These are phyloP conservation scores for Chrysoporthe austroafricana DNA, from an alignment of 2,329 filamentous ascomycete species.

Conservation along the genomic window DNA sequence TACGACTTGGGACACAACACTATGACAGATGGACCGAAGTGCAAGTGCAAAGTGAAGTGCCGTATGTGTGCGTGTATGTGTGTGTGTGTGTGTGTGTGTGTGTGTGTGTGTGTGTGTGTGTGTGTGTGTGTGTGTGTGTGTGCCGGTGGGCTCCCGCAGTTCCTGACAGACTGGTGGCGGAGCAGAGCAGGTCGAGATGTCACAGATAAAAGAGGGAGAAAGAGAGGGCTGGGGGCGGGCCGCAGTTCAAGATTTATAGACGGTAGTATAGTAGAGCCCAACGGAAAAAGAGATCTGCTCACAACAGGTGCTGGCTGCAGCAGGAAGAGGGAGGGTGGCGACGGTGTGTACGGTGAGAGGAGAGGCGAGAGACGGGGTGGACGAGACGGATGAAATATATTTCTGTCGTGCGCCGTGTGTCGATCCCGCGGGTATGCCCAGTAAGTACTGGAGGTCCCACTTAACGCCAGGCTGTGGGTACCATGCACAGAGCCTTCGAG, in stretches of 20 bases:
- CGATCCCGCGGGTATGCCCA: background rate
- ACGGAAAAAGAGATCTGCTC: background rate
- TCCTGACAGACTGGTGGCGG: background rate
- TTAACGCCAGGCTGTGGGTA: background rate
- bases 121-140: background rate
- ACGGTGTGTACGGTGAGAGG: background rate
- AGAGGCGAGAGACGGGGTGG: background rate
- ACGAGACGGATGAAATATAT: slow-evolving; percentile 19
- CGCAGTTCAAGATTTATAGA: background rate
- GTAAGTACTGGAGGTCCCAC: no score
- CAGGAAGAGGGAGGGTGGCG: background rate
- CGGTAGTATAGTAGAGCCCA: background rate
- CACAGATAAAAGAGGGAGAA: background rate
- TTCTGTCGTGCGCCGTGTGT: slow-evolving; percentile 12
- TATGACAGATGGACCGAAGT: slow-evolving; percentile 31
- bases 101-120: background rate
- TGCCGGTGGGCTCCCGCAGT: background rate
- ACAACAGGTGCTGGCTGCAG: background rate
- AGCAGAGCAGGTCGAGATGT: background rate
- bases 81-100: background rate
- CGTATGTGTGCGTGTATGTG: background rate
- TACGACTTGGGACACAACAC: slow-evolving; percentile 50
- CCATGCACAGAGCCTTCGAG: background rate
- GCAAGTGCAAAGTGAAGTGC: slow-evolving; percentile 26
- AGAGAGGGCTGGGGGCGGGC: background rate